Percentiles rank a stretch among this genome's conserved stretches.
These are phyloP conservation scores for Glebionis coronaria DNA, from an alignment of 129 eudicot species.

Conservation along the genomic window DNA sequence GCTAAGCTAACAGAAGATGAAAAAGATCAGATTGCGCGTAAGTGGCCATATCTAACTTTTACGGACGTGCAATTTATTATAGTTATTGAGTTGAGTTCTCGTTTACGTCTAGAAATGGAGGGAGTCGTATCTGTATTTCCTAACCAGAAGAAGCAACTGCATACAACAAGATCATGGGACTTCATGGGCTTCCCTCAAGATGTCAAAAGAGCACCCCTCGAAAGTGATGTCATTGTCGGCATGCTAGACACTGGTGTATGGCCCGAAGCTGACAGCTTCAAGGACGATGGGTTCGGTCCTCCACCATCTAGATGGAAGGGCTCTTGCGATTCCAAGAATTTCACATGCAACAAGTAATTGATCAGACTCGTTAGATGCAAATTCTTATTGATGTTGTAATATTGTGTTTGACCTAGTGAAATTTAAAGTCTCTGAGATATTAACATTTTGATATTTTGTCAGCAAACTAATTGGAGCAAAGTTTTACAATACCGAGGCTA, in stretches of 20 bases:
- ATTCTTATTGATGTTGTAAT: too few species aligned
- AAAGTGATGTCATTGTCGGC: constrained; percentile 46
- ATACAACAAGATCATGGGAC: constrained; percentile 79
- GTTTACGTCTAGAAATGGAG: constrained; percentile 37
- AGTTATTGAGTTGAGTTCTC: not conserved
- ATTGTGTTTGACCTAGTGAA: too few species aligned
- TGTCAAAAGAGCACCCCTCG: constrained; percentile 30
- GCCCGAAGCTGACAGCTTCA: constrained; percentile 52
- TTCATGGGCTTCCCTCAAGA: constrained; percentile 50
- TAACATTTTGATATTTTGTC: not conserved
- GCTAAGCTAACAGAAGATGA: constrained; percentile 58
- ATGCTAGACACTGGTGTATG: constrained; percentile 50
- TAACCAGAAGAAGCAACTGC: constrained; percentile 43
- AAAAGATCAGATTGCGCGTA: constrained; percentile 35
- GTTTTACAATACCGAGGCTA: constrained; percentile 24
- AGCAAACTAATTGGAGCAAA: constrained; percentile 76
- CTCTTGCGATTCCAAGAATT: constrained; percentile 39
- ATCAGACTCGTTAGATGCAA: too few species aligned
- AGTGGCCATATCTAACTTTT: not conserved
- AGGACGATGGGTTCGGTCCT: constrained; percentile 49
- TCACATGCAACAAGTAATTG: constrained; percentile 55
- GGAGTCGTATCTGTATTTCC: constrained; percentile 72
- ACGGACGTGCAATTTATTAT: too few species aligned
- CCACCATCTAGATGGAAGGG: constrained; percentile 57
- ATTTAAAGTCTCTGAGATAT: not conserved